Evolutionary conservation across 2,329 filamentous ascomycete species (phyloP), one percentile per base, ranked within the genome.

Genomic region (Purpureocillium takamizusanense): DNA sequence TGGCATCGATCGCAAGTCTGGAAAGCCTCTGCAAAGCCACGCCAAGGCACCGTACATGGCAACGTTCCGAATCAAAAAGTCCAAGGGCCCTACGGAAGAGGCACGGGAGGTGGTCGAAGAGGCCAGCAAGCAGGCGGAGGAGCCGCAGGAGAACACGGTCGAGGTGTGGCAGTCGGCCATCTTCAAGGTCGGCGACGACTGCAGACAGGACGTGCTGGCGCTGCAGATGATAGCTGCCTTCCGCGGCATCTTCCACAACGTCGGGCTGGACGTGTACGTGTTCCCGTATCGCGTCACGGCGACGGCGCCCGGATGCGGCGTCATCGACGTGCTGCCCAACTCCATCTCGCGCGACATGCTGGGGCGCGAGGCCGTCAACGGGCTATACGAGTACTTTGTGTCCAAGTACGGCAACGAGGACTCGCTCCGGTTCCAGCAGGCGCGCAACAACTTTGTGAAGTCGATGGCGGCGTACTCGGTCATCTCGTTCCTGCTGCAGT

Each of bases 91-190:
- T 21, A 60, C 65, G 18, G 72, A 75, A 44, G 72, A 72, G 27
- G 62, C 62, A 2, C 74, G 76, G 43, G 68, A 71, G 6, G 59
- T 73, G 53, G 58, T 70, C 7, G 68, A 71, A 42, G 70, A 72
- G 34, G 56, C 65, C 3, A 63, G 62, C 36, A 65, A 66, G 39
- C 60, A 55, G 6, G 52, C 46, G 9, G 42, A 51, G 17, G 51
- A 51, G 28, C 43, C 44, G 1, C 50, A 51, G n/a, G 55, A 57
- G 37, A 77, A 74, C 51, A 86, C 79, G 0, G 78, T 94, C 49
- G 94, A 98, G 60, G 83, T 90, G n/a, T 97, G 92, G 94, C 92
- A 98, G 61, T 94, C 88, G 2, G 92, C 90, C 40, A 99, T 99
- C 55, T 99, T 99, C 79, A 99, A 99, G 61, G 94, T 99, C 35